A percentile compares a stretch with the other conserved stretches of the same genome.
Evolutionary conservation across 352 stramenopile genomes (phyloP).

Genomic region (Phytophthora tubulina): DNA sequence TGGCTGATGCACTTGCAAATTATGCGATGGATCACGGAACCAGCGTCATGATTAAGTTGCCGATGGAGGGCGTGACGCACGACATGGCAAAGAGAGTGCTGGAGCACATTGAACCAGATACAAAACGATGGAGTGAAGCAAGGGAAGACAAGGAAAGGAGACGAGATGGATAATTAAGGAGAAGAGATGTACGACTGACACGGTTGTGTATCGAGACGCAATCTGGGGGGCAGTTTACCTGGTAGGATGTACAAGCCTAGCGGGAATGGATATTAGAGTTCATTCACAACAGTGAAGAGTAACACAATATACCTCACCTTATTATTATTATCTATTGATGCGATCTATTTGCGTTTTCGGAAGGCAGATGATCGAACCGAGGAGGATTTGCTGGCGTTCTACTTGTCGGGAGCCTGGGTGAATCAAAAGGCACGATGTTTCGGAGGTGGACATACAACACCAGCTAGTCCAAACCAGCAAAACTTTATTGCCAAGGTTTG

Average conservation of each 20-base stretch:
- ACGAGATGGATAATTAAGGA: background rate
- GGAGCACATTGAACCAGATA: too few species aligned
- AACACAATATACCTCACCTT: background rate
- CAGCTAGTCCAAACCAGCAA: background rate
- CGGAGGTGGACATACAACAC: background rate
- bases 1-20: background rate
- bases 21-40: conserved; percentile 5
- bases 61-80: too few species aligned
- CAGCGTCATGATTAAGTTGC: background rate
- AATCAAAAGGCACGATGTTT: background rate
- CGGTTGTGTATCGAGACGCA: too few species aligned
- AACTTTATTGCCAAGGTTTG: background rate
- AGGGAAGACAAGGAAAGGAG: too few species aligned
- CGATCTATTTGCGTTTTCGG: background rate
- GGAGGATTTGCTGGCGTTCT: conserved; percentile 13
- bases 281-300: background rate
- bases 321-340: conserved; percentile 6
- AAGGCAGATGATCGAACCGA: background rate
- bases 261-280: background rate
- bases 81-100: too few species aligned
- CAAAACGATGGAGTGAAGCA: too few species aligned
- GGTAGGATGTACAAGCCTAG: too few species aligned
- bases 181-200: background rate
- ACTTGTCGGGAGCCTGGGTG: conserved; percentile 5
- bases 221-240: too few species aligned